These are phyloP conservation scores for Colletotrichum sp. DNA, from an alignment of 2,329 filamentous ascomycete genomes.

Conservation along the genomic window DNA sequence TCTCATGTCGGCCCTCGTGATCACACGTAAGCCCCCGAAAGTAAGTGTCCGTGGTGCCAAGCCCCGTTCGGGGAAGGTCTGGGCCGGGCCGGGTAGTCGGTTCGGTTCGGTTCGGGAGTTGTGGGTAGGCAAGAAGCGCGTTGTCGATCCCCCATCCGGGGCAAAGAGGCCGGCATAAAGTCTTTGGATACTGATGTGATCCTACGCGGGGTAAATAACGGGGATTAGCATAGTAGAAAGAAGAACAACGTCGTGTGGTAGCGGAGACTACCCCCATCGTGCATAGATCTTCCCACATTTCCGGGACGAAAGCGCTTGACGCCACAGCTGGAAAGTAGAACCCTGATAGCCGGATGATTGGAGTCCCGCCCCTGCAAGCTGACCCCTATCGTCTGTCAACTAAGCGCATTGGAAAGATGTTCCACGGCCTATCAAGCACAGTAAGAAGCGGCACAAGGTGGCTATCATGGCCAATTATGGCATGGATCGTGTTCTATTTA, in stretches of 20 bases:
- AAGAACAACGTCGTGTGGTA: background rate
- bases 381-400: background rate
- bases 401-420: background rate
- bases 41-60: background rate
- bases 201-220: background rate
- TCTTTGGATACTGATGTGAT: background rate
- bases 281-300: accelerated
- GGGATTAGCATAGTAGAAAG: background rate
- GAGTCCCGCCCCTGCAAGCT: accelerated
- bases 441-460: background rate
- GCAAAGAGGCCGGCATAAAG: background rate
- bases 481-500: background rate
- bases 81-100: background rate
- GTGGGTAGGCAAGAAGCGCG: too few species aligned
- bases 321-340: background rate
- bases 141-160: background rate
- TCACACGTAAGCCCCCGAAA: background rate
- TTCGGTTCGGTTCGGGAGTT: slow-evolving; percentile 3
- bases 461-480: background rate
- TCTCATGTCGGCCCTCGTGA: background rate
- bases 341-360: accelerated
- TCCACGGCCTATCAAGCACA: accelerated
- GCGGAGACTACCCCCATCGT: accelerated
- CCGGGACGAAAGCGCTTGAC: background rate
- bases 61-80: background rate